phyloP scores from a whole-genome alignment of 176 grass and related monocot species.

The Aegilops tauschii region DNA sequence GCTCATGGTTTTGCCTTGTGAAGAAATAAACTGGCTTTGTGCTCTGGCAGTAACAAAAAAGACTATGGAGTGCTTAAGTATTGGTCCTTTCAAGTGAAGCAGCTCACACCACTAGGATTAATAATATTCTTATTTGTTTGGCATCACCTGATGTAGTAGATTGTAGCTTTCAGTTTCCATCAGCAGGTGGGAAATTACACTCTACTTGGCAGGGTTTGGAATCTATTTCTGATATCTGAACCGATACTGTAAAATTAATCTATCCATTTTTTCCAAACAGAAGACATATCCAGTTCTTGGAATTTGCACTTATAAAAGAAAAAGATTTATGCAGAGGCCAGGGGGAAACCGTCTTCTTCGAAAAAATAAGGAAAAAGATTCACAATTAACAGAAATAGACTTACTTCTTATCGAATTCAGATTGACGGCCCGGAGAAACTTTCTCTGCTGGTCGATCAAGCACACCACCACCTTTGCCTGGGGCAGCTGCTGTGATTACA shows the following conservation, averaged over 20 bases:
- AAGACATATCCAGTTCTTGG: background rate
- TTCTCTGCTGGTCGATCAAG: slow-evolving; percentile 91
- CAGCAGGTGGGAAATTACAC: background rate
- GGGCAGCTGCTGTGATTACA: slow-evolving; percentile 51
- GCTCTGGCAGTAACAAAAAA: background rate
- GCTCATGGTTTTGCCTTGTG: background rate
- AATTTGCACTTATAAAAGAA: background rate
- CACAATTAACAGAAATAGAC: background rate
- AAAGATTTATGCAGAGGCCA: background rate
- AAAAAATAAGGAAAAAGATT: background rate
- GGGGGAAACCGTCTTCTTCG: background rate
- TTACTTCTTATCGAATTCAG: slow-evolving; percentile 87
- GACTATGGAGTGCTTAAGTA: background rate
- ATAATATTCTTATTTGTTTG: background rate
- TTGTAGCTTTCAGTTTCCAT: background rate
- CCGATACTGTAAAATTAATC: background rate
- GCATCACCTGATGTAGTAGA: background rate
- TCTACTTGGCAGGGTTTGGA: background rate
- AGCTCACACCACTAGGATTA: background rate
- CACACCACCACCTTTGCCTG: slow-evolving; percentile 89
- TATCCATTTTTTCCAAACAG: background rate
- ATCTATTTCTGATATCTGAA: background rate
- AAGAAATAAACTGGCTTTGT: background rate
- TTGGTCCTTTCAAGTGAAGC: background rate
- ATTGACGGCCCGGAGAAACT: slow-evolving; percentile 77